A percentile compares a stretch with the other conserved stretches of the same genome.
phyloP scores from a whole-genome alignment of 257 asterid species.

The Lavandula angustifolia region DNA sequence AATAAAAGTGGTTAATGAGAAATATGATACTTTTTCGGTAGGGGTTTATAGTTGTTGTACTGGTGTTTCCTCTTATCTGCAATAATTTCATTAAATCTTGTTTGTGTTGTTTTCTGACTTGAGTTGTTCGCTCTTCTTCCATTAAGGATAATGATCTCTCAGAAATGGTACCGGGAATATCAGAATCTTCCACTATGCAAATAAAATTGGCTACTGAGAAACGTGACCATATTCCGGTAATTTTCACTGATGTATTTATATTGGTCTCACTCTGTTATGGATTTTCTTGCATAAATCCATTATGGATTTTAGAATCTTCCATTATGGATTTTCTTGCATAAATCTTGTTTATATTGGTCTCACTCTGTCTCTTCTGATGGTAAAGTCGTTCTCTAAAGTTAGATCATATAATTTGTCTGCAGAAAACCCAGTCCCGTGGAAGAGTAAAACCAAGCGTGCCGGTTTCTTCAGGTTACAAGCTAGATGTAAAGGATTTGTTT shows the following conservation, averaged over 20 bases:
- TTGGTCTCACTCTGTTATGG: neutral
- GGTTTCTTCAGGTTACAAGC: constrained; percentile 27
- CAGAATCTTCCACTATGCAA: constrained; percentile 28
- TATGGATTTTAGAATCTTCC: no score
- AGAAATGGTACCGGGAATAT: constrained; percentile 46
- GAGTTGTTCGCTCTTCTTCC: constrained; percentile 21
- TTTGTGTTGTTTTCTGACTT: constrained; percentile 10
- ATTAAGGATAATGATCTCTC: constrained; percentile 44
- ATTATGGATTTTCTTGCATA: neutral
- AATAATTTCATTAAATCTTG: constrained; percentile 2
- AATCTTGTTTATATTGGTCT: no score
- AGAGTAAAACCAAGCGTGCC: constrained; percentile 28
- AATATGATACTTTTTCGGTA: constrained; percentile 40
- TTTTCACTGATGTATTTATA: constrained; percentile 22
- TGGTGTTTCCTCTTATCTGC: constrained; percentile 15
- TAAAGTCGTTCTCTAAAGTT: neutral
- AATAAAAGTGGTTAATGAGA: constrained; percentile 40
- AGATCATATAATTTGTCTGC: constrained; percentile 12
- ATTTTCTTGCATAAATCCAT: neutral
- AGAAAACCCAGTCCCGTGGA: constrained; percentile 33
- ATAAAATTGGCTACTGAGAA: constrained; percentile 52
- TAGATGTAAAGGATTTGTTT: constrained; percentile 7
- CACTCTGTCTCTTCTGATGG: constrained; percentile 5
- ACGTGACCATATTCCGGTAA: constrained; percentile 39
- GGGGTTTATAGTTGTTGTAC: constrained; percentile 19